Evolutionary conservation across 805 yeast species (phyloP).

Genomic region (Candida koratica): DNA sequence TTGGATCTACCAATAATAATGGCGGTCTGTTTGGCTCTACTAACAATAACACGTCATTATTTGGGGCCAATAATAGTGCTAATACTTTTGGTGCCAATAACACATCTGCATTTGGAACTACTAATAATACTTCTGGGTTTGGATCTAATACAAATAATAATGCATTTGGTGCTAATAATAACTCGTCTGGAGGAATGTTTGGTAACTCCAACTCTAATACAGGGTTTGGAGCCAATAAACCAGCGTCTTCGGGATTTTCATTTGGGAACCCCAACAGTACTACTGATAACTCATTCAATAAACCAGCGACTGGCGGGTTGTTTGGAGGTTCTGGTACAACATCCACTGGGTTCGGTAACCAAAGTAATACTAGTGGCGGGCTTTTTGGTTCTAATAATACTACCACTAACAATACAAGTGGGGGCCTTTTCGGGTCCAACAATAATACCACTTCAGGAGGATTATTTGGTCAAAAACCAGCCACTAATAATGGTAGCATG

Average conservation of each 20-base stretch:
- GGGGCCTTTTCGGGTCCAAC: constrained; percentile 24
- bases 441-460: constrained; percentile 37
- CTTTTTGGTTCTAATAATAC: constrained; percentile 20
- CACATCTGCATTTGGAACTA: constrained; percentile 25
- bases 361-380: constrained; percentile 21
- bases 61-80: constrained; percentile 25
- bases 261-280: constrained; percentile 27
- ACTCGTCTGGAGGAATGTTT: constrained; percentile 23
- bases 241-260: constrained; percentile 19
- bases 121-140: constrained; percentile 14
- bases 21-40: constrained; percentile 27
- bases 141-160: constrained; percentile 20
- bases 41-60: constrained; percentile 19
- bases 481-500: constrained; percentile 16
- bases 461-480: constrained; percentile 36
- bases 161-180: constrained; percentile 10
- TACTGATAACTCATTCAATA: constrained; percentile 20
- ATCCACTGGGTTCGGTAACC: constrained; percentile 21
- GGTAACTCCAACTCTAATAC: constrained; percentile 20
- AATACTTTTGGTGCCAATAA: constrained; percentile 22
- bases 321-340: constrained; percentile 23
- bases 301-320: constrained; percentile 26
- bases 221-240: constrained; percentile 30
- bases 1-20: constrained; percentile 2
- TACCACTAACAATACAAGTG: constrained; percentile 8